Base-by-base conservation (phyloP, 202 grass and related monocot species). In the Thinopyrum obtusiflorum region DNA sequence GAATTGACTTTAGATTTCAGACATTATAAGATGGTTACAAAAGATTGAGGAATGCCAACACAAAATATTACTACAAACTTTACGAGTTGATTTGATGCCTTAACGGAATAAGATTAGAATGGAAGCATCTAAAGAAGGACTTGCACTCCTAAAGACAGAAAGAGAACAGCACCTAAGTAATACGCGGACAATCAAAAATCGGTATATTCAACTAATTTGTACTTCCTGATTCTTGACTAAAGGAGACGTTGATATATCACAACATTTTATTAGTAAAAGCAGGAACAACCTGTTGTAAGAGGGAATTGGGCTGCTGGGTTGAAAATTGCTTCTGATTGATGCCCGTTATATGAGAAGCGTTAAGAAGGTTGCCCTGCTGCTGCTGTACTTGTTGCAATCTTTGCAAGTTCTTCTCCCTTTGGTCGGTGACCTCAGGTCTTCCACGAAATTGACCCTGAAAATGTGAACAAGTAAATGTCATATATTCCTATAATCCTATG, bases 391-490 rank as follows among this genome's bases (percentile, higher is more conserved):
- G 93, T 89, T 99, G 97, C 18, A 90, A 76, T 76, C 89, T 88
- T 80, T 97, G 97, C 63, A 97, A 65, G 62, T 81, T 94, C 47
- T 99, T 92, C 86, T 99, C 97, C 90, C 97, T 93, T 55, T 91
- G 93, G 44, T 99, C 93, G 9, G 93, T 87, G 77, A 91, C 88
- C 78, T 99, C 97, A 44, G 92, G 86, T 68, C 97, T 90, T 87
- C 88, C 92, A 82, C 93, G 92, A 87, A 92, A 86, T 13, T 91
- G 90, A 40, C 63, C 80, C 88, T 95, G 84, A n/a, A 69, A 84
- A 78, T 70, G 76, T 5, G 49, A 69, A 36, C 11, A 78, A 5
- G 35, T 80, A 62, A 86, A 71, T 77, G 47, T 36, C 53, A 37
- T 23, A 76, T 66, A 86, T 29, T 76, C 36, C 49, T 23, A 77